Evolutionary conservation across 371 early-diverging fungal genomes (phyloP).

Genomic region (Mortierella sp.): DNA sequence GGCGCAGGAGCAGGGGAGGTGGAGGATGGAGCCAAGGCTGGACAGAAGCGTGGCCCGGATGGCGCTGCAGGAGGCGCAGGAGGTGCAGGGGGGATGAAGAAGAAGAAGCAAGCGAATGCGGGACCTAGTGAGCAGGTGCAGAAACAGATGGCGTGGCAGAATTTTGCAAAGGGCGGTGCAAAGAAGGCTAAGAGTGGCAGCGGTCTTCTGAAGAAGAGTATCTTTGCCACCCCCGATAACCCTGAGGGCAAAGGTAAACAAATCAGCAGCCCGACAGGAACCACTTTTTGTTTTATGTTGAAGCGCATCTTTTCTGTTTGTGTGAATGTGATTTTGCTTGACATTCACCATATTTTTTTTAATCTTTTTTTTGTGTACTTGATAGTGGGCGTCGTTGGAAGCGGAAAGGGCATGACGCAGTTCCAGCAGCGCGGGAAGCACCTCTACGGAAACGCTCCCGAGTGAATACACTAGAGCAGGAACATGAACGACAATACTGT

Average conservation of each 20-base stretch:
- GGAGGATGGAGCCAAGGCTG: slow-evolving; percentile 14
- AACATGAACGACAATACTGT: too few species aligned
- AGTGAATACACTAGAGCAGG: too few species aligned
- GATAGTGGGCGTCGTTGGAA: slow-evolving; percentile 78
- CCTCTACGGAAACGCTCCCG: slow-evolving; percentile 54
- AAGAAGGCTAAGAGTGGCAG: slow-evolving; percentile 64
- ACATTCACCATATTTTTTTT: not conserved
- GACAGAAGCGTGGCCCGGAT: slow-evolving; percentile 33
- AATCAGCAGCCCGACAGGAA: too few species aligned
- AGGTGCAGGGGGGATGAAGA: slow-evolving; percentile 36
- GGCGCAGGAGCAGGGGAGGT: slow-evolving; percentile 56
- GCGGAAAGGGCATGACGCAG: slow-evolving; percentile 79
- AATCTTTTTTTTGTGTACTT: slow-evolving; percentile 1
- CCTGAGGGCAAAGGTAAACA: slow-evolving; percentile 77
- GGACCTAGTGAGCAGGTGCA: slow-evolving; percentile 68
- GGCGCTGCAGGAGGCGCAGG: slow-evolving; percentile 43
- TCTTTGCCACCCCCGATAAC: slow-evolving; percentile 78
- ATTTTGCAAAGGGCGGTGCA: slow-evolving; percentile 73
- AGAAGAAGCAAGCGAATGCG: slow-evolving; percentile 60
- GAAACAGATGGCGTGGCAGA: slow-evolving; percentile 86
- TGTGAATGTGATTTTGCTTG: not conserved
- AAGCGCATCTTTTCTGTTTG: too few species aligned
- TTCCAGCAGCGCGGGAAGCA: slow-evolving; percentile 79
- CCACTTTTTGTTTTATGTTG: too few species aligned
- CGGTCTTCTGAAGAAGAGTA: slow-evolving; percentile 67